A percentile compares a stretch with the other conserved stretches of the same genome.
Evolutionary conservation across 371 early-diverging fungal species (phyloP).

Genomic region (Apophysomyces sp.): DNA sequence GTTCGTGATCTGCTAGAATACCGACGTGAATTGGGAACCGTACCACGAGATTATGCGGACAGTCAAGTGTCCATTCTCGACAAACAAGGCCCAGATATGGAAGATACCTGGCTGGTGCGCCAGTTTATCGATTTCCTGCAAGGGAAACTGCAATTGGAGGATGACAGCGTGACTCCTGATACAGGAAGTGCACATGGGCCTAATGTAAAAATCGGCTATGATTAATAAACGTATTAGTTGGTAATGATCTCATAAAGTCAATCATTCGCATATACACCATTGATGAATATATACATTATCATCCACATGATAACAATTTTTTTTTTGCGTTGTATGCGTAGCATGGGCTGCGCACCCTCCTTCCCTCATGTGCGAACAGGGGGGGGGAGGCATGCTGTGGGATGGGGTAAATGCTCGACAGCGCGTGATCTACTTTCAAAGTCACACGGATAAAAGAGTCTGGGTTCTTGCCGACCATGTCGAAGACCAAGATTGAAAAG

Average conservation of each 20-base stretch:
- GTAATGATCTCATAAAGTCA: not conserved
- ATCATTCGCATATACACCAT: too few relatives aligned
- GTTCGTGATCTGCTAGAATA: slow-evolving; percentile 40
- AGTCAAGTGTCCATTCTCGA: slow-evolving; percentile 11
- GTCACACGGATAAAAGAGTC: not conserved
- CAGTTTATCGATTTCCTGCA: slow-evolving; percentile 19
- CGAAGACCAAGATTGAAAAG: not conserved
- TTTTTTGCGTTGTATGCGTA: too few relatives aligned
- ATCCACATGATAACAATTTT: too few relatives aligned
- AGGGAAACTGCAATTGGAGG: slow-evolving; percentile 11
- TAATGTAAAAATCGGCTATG: slow-evolving; percentile 19
- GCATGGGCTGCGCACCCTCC: too few relatives aligned
- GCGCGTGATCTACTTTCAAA: not conserved
- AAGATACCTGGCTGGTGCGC: slow-evolving; percentile 14
- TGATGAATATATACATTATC: too few relatives aligned
- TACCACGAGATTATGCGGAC: slow-evolving; percentile 20
- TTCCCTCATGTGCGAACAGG: too few relatives aligned
- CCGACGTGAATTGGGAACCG: slow-evolving; percentile 20
- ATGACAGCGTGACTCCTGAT: slow-evolving; percentile 8
- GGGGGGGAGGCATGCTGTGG: too few relatives aligned
- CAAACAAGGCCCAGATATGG: slow-evolving; percentile 5
- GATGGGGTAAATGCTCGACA: too few relatives aligned
- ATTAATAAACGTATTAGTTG: slow-evolving; percentile 9
- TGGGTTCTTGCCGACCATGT: not conserved
- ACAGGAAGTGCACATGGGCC: slow-evolving; percentile 16